phyloP scores from a whole-genome alignment of 768 basidiomycete species.

The Mycena haematopus region DNA sequence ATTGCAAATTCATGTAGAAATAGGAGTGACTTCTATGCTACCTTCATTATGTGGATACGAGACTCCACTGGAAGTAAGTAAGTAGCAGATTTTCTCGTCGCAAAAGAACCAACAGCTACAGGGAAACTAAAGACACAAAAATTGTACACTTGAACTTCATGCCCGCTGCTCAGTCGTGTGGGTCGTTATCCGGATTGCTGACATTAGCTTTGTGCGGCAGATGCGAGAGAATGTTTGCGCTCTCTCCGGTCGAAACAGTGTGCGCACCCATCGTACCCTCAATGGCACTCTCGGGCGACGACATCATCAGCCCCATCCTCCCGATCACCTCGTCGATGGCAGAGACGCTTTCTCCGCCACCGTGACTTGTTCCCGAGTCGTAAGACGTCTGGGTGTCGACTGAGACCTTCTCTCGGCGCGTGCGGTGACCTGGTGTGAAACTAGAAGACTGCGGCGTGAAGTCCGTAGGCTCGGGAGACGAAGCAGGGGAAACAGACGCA shows the following conservation, averaged over 20 bases:
- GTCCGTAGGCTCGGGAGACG: too few relatives aligned
- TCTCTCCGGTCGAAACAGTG: slow-evolving; percentile 34
- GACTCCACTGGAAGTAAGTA: too few relatives aligned
- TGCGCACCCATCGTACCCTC: slow-evolving; percentile 26
- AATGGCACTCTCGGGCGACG: slow-evolving; percentile 1
- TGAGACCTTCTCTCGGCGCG: slow-evolving; percentile 36
- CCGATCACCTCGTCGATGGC: slow-evolving; percentile 34
- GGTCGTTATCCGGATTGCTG: slow-evolving; percentile 23
- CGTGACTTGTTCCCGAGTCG: slow-evolving; percentile 32
- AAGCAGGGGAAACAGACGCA: slow-evolving; percentile 10
- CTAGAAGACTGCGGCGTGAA: neutral
- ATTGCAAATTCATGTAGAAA: too few relatives aligned
- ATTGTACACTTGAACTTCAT: too few relatives aligned
- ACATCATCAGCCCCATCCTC: slow-evolving; percentile 30
- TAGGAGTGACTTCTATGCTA: too few relatives aligned
- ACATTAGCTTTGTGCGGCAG: slow-evolving; percentile 20
- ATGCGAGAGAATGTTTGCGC: slow-evolving; percentile 10
- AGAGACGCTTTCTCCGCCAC: slow-evolving; percentile 22
- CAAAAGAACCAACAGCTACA: too few relatives aligned
- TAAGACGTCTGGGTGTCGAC: slow-evolving; percentile 41
- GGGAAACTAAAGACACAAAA: neutral
- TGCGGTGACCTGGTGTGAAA: slow-evolving; percentile 13
- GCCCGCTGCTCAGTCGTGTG: too few relatives aligned
- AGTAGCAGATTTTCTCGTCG: too few relatives aligned
- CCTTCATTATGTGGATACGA: too few relatives aligned